These are phyloP conservation scores for Nepenthes alata DNA, from an alignment of 179 eudicot genomes.

Conservation along the genomic window DNA sequence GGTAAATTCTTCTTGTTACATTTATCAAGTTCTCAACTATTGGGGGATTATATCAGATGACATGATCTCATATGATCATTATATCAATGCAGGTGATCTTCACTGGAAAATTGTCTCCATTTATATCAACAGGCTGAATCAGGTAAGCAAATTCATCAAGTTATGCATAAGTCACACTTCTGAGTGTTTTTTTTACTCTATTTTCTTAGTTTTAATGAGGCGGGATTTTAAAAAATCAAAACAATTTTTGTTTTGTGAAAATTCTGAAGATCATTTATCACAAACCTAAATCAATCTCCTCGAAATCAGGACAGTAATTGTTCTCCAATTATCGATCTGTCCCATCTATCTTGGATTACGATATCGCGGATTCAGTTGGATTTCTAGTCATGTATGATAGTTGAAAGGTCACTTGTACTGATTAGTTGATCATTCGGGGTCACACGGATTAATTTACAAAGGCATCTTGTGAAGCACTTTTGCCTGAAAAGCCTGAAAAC, in stretches of 20 bases:
- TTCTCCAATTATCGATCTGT: not conserved
- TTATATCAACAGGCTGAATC: constrained; percentile 61
- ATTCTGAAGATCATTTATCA: too few species aligned
- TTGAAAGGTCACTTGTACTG: not conserved
- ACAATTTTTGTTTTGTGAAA: too few species aligned
- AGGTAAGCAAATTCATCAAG: constrained; percentile 27
- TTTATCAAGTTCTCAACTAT: too few species aligned
- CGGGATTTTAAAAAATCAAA: too few species aligned
- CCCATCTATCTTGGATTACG: not conserved
- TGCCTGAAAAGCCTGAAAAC: constrained; percentile 8
- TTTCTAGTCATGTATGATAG: too few species aligned
- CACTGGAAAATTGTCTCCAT: constrained; percentile 92
- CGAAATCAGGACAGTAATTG: too few species aligned
- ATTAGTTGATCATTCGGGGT: constrained; percentile 1
- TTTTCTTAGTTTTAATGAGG: too few species aligned
- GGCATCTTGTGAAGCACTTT: not conserved
- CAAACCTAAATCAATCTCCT: too few species aligned
- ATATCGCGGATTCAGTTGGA: too few species aligned
- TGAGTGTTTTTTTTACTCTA: not conserved
- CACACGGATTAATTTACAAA: not conserved
- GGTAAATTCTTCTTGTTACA: constrained; percentile 25
- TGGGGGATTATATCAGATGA: too few species aligned
- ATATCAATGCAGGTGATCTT: constrained; percentile 48
- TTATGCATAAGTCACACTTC: too few species aligned
- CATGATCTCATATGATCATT: too few species aligned